Base-by-base conservation (phyloP, 306 rosid species). In the Begonia peltatifolia region DNA sequence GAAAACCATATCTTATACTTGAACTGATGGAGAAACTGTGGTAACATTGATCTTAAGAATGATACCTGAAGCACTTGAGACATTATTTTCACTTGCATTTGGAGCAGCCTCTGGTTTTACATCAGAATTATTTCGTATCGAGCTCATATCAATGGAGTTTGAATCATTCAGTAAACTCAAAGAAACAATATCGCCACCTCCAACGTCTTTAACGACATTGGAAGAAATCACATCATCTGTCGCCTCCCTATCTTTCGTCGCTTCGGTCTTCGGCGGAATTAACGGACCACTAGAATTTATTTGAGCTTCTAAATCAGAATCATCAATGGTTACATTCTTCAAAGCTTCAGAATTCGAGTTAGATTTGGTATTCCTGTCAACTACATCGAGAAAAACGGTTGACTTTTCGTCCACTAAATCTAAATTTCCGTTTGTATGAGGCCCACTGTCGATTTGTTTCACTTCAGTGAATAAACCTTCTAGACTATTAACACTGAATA, bases 61-160 rank as follows among this genome's bases (percentile, higher is more conserved):
- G 64, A 36, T 72, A 85, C 97, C 94, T 75, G 79, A 64, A 75
- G 67, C 65, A 58, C 54, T 72, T 16, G 78, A 57, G 48, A 46
- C 77, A 41, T 62, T 56, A 15, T 23, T 2, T 25, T 67, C 57
- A 55, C 71, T 48, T 49, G 57, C 52, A 25, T 55, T 60, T 30
- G 65, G 77, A 30, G 38, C 5, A 30, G 38, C 38, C 38, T 30
- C 38, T 30, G 38, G 38, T 30, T 30, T 30, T 30, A 30, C 38
- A 30, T 30, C 38, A 30, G 38, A 7, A 30, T 30, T 30, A 30
- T 30, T 30, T 30, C 9, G 38, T 30, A 5, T 7, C 38, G 8
- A 30, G 38, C 38, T 30, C 38, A 7, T 30, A 30, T 30, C 9
- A 7, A 30, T 7, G 38, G 9, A 30, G 38, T 30, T 30, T 1